Conservation (phyloP, 2,329 filamentous ascomycete genomes). For the Rhynchosporium graminicola region DNA sequence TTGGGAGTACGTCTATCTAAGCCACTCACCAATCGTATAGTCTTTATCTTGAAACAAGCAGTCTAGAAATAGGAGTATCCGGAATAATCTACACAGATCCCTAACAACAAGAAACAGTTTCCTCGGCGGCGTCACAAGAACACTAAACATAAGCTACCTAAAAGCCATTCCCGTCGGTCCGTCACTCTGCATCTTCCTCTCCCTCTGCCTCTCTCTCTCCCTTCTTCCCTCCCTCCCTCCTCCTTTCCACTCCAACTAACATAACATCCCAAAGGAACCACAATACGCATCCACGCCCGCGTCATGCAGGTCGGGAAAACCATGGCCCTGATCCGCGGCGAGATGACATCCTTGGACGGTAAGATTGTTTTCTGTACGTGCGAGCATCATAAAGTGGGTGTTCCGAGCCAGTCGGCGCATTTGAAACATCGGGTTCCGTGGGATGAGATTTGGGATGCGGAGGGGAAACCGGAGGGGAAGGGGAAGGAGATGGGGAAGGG, state of each 20-base stretch:
- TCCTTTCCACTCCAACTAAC: background rate
- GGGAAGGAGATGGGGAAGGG: background rate
- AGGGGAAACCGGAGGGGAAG: background rate
- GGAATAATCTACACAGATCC: too few species aligned
- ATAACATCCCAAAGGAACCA: constrained; percentile 40
- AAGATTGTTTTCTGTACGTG: constrained; percentile 50
- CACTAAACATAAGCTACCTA: constrained; percentile 53
- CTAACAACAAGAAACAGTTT: constrained; percentile 38
- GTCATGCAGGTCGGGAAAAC: constrained; percentile 50
- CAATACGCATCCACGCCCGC: constrained; percentile 45
- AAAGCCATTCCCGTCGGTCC: constrained; percentile 49
- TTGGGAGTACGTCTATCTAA: constrained; percentile 46
- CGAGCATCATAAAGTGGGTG: constrained; percentile 54
- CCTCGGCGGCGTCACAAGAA: constrained; percentile 52
- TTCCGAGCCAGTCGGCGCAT: constrained; percentile 45
- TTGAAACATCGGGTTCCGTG: constrained; percentile 44
- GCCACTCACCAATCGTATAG: too few species aligned
- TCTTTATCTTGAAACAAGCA: too few species aligned
- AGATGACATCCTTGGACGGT: constrained; percentile 51
- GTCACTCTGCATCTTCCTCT: constrained; percentile 3
- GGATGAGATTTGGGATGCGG: constrained; percentile 46
- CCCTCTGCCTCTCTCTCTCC: background rate
- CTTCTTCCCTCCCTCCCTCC: background rate
- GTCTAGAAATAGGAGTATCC: too few species aligned
- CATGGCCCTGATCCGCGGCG: constrained; percentile 53